Evolutionary conservation across 306 rosid species (phyloP), one percentile per base, ranked within the genome.

Genomic region (Castanea mollissima): DNA sequence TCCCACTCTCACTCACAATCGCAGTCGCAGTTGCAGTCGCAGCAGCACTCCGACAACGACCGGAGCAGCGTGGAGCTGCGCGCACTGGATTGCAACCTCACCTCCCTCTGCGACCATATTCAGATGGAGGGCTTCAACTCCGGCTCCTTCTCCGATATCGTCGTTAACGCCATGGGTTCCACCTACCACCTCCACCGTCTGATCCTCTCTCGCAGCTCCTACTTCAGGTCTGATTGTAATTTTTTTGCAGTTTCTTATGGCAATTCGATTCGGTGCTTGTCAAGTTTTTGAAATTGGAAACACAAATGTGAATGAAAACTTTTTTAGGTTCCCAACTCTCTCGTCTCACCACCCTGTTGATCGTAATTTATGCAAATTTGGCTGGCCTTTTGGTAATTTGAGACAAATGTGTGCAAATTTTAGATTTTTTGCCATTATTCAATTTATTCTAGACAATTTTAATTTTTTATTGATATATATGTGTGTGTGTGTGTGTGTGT

Each of bases 181-280:
- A 83, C 98, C 83, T 95, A 89, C 89, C 93, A 46, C 79, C 99
- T 93, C 83, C 99, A 95, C 78, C 99, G 98, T 74, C 92, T 95
- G 59, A 88, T 95, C 76, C 93, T 95, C 75, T 93, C 99, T 9
- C 99, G 99, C 76, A 95, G 99, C 85, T 93, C 99, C 15, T 95
- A 95, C 87, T 95, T 95, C 91, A 86, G 99, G 98, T 94, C 49
- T 27, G 65, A 9, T 59, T 5, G 52, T 8, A 68, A 49, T 49
- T 12, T 12, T 12, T 49, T 10, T 49, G 15, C 16, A 49, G 11
- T 49, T 49, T 13, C 54, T 11, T 11, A 2, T 49, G 54, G 54
- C 29, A 25, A 27, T 31, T 63, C 18, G 4, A 13, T 29, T 31
- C 27, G 18, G 16, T 29, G 38, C 12, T 16, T 64, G 20, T 49